Evolutionary conservation across 2,329 filamentous ascomycete species (phyloP).

Genomic region (Microdochium paspali): DNA sequence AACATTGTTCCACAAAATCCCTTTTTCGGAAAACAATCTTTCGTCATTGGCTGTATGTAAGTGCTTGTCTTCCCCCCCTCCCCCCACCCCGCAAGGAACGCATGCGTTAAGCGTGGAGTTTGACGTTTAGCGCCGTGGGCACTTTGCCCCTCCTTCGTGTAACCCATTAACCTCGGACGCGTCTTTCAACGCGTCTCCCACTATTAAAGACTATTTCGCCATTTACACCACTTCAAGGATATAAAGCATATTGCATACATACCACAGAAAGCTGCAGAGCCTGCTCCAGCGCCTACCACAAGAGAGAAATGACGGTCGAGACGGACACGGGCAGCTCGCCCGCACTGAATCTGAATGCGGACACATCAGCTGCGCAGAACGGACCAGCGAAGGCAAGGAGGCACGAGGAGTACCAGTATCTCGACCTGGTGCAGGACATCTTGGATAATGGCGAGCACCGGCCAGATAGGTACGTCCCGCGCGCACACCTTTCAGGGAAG

Average conservation of each 20-base stretch:
- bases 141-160: not conserved
- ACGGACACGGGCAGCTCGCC: not conserved
- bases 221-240: not conserved
- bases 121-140: not conserved
- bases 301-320: not conserved
- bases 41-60: too few species aligned
- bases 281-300: too few species aligned
- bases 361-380: not conserved
- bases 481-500: constrained; percentile 1
- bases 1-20: too few species aligned
- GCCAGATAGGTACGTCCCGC: constrained; percentile 59
- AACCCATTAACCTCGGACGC: not conserved
- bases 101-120: too few species aligned
- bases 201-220: not conserved
- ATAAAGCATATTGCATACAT: too few species aligned
- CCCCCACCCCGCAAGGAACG: too few species aligned
- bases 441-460: constrained; percentile 76
- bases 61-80: too few species aligned
- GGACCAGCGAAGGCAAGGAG: not conserved
- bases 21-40: too few species aligned
- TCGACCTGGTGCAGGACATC: constrained; percentile 80
- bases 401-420: constrained; percentile 92
- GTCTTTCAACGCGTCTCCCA: constrained; percentile 1
- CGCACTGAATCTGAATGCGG: not conserved
- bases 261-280: too few species aligned